Percentiles rank a stretch among this genome's conserved stretches.
Evolutionary conservation across 768 basidiomycete genomes (phyloP).

Genomic region (Termitomyces sp.): DNA sequence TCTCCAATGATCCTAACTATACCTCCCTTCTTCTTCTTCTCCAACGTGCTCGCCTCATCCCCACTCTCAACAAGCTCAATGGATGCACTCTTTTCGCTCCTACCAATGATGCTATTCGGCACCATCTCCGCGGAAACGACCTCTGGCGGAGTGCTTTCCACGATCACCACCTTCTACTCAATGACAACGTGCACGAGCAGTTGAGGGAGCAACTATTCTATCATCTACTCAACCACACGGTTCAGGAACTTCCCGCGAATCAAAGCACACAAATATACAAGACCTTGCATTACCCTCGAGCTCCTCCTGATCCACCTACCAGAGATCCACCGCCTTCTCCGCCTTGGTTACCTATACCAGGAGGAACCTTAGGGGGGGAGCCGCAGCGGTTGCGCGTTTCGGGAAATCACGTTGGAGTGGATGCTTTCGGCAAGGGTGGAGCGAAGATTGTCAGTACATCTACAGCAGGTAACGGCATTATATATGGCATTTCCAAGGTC

Average conservation of each 20-base stretch:
- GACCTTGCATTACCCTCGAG: constrained; percentile 72
- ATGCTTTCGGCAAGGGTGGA: constrained; percentile 78
- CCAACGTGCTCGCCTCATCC: constrained; percentile 82
- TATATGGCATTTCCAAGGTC: constrained; percentile 71
- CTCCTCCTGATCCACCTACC: constrained; percentile 52
- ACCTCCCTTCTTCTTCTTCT: constrained; percentile 68
- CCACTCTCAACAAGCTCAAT: constrained; percentile 84
- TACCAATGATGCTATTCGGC: constrained; percentile 83
- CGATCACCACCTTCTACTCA: constrained; percentile 30
- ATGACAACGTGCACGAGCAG: constrained; percentile 78
- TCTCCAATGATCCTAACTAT: constrained; percentile 73
- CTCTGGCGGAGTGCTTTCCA: constrained; percentile 35
- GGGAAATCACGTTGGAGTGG: constrained; percentile 59
- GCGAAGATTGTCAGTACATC: constrained; percentile 51
- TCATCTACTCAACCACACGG: constrained; percentile 82
- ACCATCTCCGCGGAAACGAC: constrained; percentile 29
- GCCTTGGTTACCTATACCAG: constrained; percentile 83
- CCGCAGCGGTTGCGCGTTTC: constrained; percentile 76
- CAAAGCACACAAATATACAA: constrained; percentile 34
- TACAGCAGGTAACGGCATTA: constrained; percentile 67
- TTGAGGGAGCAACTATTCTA: constrained; percentile 92
- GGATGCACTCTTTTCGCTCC: constrained; percentile 89
- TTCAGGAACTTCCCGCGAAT: constrained; percentile 40
- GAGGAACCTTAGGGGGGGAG: constrained; percentile 73
- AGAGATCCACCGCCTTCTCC: constrained; percentile 65